These are phyloP conservation scores for Colletotrichum lupini DNA, from an alignment of 2,329 filamentous ascomycete genomes.

Conservation along the genomic window DNA sequence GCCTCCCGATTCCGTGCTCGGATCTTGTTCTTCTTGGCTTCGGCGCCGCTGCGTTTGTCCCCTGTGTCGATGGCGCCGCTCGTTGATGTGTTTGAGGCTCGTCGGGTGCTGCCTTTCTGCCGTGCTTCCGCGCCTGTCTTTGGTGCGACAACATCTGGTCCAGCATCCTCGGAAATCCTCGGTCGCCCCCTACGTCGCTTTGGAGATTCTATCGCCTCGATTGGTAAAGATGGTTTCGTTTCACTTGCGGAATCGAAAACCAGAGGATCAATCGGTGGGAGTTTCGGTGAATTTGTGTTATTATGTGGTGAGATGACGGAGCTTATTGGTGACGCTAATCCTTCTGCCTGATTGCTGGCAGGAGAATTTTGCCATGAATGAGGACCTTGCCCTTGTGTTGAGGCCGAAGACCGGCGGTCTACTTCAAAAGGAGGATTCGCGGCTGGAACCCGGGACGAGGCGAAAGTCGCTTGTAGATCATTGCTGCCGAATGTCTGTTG, in stretches of 20 bases:
- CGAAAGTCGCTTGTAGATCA: background rate
- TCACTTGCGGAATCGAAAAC: background rate
- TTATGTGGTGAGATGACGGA: slow-evolving; percentile 1
- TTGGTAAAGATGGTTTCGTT: background rate
- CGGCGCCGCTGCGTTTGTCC: background rate
- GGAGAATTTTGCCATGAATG: slow-evolving; percentile 16
- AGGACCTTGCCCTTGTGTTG: background rate
- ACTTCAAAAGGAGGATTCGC: background rate
- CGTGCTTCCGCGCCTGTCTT: background rate
- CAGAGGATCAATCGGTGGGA: slow-evolving; percentile 9
- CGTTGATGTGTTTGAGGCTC: slow-evolving; percentile 11
- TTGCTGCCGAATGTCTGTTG: background rate
- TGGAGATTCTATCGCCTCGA: background rate
- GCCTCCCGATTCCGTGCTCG: slow-evolving; percentile 36
- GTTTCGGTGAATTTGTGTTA: background rate
- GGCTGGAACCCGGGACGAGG: background rate
- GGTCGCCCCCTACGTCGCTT: slow-evolving; percentile 18
- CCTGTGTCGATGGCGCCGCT: slow-evolving; percentile 6
- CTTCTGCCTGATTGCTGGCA: background rate
- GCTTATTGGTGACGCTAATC: slow-evolving; percentile 3
- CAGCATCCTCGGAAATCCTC: slow-evolving; percentile 1
- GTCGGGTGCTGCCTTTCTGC: slow-evolving; percentile 3
- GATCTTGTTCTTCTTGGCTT: slow-evolving; percentile 31
- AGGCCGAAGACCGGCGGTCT: background rate
- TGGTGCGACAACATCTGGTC: background rate